A percentile compares a stretch with the other conserved stretches of the same genome.
Evolutionary conservation across 2,329 filamentous ascomycete genomes (phyloP).

Genomic region (Colletotrichum navitas): DNA sequence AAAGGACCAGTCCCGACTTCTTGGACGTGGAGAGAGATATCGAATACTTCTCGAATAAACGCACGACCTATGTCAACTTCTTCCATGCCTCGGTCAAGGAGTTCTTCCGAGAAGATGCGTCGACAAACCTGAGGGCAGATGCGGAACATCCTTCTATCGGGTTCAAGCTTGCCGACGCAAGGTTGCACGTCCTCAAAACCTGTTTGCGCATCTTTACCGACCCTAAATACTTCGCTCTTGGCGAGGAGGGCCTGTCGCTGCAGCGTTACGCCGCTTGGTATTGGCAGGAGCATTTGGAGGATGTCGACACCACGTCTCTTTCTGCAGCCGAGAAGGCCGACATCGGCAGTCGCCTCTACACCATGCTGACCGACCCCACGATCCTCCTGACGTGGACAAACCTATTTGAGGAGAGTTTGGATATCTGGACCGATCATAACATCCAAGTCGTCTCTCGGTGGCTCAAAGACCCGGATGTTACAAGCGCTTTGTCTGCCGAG

Average conservation of each 20-base stretch:
- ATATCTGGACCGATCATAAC: constrained; percentile 56
- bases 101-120: constrained; percentile 53
- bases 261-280: constrained; percentile 58
- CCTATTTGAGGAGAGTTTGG: constrained; percentile 57
- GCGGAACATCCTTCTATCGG: constrained; percentile 47
- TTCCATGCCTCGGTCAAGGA: constrained; percentile 56
- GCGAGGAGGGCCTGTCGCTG: constrained; percentile 43
- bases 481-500: constrained; percentile 48
- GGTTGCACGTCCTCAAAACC: constrained; percentile 53
- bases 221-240: constrained; percentile 31
- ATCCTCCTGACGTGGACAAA: constrained; percentile 57
- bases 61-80: constrained; percentile 55
- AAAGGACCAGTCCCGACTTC: constrained; percentile 47
- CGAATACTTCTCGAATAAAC: constrained; percentile 58
- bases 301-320: constrained; percentile 49
- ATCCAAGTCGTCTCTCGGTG: constrained; percentile 53
- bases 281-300: constrained; percentile 58
- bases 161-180: constrained; percentile 52
- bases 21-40: constrained; percentile 51
- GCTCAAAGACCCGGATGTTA: constrained; percentile 52
- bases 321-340: constrained; percentile 49
- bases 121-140: constrained; percentile 42
- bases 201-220: constrained; percentile 58
- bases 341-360: constrained; percentile 51
- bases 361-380: constrained; percentile 54